Conservation (phyloP, 2,329 filamentous ascomycete species). For the Hymenoscyphus linearis region DNA sequence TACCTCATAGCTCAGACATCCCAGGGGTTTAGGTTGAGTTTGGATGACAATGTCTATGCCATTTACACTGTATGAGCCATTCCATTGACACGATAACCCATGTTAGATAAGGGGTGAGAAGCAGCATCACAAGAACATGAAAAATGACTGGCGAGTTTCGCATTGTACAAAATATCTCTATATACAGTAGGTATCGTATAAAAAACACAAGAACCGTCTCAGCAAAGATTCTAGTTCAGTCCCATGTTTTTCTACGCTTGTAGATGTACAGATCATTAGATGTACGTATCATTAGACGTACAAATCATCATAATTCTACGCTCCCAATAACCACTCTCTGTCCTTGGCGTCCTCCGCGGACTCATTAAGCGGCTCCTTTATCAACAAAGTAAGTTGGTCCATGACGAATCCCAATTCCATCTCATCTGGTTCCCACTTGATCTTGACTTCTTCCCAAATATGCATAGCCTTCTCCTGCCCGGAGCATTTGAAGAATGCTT, state of each 20-base stretch:
- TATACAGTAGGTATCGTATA: not conserved
- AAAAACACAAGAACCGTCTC: not conserved
- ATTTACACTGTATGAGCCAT: too few relatives aligned
- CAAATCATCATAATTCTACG: not conserved
- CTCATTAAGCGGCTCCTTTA: conserved; percentile 18
- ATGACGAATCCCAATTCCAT: conserved; percentile 29
- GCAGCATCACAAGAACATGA: too few relatives aligned
- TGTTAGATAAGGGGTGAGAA: too few relatives aligned
- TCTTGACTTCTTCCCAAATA: conserved; percentile 30
- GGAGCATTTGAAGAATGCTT: conserved; percentile 52
- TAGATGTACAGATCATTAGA: too few relatives aligned
- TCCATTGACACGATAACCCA: too few relatives aligned
- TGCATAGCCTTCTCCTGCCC: conserved; percentile 26
- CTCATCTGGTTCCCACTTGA: conserved; percentile 29
- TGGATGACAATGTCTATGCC: too few relatives aligned
- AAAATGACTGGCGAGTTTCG: not conserved
- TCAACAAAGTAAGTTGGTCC: conserved; percentile 18
- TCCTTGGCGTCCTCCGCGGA: conserved; percentile 10
- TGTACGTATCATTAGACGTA: not conserved
- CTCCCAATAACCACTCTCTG: conserved; percentile 21
- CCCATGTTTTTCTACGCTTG: too few relatives aligned
- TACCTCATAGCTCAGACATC: too few relatives aligned
- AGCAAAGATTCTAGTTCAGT: too few relatives aligned
- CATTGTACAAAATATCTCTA: not conserved
- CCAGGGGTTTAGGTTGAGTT: too few relatives aligned